Evolutionary conservation across 192 early-diverging fungal species (phyloP), one percentile per base, ranked within the genome.

Genomic region (Rhizophagus clarus): DNA sequence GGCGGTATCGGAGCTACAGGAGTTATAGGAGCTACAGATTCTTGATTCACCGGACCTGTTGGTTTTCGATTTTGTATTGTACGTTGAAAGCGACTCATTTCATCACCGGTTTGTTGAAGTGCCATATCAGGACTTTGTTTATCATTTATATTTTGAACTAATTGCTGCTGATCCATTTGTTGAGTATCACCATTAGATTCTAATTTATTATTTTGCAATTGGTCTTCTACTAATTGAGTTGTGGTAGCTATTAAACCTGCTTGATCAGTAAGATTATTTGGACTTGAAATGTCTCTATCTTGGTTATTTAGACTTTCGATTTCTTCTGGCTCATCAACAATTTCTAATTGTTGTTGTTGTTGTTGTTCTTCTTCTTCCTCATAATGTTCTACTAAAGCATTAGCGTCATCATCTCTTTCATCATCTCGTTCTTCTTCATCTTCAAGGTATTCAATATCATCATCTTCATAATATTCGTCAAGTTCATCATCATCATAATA

Each of bases 401-500:
- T 3, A 56, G 1, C 15, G 4, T 22, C 49, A 20, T 47, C 72
- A 81, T 67, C 86, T 85, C 10, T 4, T 34, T 34, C 32, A 1
- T 32, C 29, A 9, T 66, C 22, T 14, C 10, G 5, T 34, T 67
- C 64, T 31, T 67, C 29, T 15, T 31, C 66, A 32, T 32, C 31
- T 4, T 31, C 66, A 67, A 31, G 28, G 22, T 31, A n/a, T 10
- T 26, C 66, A 17, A 62, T 24, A n/a, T 81, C 74, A n/a, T 84
- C 85, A 42, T 86, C 83, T 42, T 85, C 83, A 82, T 84, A 82
- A 60, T 42, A 70, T 74, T 84, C 79, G 56, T 64, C 75, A 83
- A 80, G 79, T 45, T 82, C 85, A 80, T 88, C 87, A 37, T 88
- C 84, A 47, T 82, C 85, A 74, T 88, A 85, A 69, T 89, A 85